Conservation (phyloP, 2,329 filamentous ascomycete genomes). For the Aspergillus fischeri region DNA sequence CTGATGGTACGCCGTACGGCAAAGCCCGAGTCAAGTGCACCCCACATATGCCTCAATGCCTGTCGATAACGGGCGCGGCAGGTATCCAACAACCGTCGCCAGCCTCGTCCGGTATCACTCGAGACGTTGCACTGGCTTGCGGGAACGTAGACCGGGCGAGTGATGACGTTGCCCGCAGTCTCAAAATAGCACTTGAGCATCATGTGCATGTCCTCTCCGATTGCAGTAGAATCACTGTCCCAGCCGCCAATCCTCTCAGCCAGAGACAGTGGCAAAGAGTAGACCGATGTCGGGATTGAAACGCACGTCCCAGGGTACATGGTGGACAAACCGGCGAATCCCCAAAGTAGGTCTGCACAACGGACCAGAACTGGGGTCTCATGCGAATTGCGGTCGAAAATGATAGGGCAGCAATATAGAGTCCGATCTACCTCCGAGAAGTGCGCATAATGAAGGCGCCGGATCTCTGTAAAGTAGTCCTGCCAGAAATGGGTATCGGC, state of each 20-base stretch:
- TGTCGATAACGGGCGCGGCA: slow-evolving; percentile 66
- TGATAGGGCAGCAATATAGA: slow-evolving; percentile 65
- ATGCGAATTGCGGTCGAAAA: slow-evolving; percentile 71
- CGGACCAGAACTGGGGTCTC: slow-evolving; percentile 64
- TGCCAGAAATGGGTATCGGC: slow-evolving; percentile 60
- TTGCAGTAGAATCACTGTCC: slow-evolving; percentile 67
- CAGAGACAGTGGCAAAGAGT: slow-evolving; percentile 63
- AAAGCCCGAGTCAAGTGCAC: slow-evolving; percentile 65
- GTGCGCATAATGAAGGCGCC: slow-evolving; percentile 58
- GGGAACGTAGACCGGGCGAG: slow-evolving; percentile 61
- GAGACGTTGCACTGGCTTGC: slow-evolving; percentile 45
- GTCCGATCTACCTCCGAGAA: slow-evolving; percentile 44
- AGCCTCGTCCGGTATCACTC: slow-evolving; percentile 23
- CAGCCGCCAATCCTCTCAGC: slow-evolving; percentile 67
- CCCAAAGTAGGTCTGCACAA: slow-evolving; percentile 69
- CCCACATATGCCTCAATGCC: slow-evolving; percentile 73
- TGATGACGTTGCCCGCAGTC: slow-evolving; percentile 64
- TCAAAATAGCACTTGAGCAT: slow-evolving; percentile 75
- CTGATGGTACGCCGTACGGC: slow-evolving; percentile 53
- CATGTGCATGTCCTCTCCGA: slow-evolving; percentile 75
- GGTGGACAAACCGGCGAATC: slow-evolving; percentile 65
- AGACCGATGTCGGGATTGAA: slow-evolving; percentile 69
- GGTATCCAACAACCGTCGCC: slow-evolving; percentile 46
- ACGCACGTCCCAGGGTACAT: slow-evolving; percentile 61
- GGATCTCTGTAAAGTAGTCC: slow-evolving; percentile 64